These are phyloP conservation scores for Suillus luteus DNA, from an alignment of 768 basidiomycete genomes.

Conservation along the genomic window DNA sequence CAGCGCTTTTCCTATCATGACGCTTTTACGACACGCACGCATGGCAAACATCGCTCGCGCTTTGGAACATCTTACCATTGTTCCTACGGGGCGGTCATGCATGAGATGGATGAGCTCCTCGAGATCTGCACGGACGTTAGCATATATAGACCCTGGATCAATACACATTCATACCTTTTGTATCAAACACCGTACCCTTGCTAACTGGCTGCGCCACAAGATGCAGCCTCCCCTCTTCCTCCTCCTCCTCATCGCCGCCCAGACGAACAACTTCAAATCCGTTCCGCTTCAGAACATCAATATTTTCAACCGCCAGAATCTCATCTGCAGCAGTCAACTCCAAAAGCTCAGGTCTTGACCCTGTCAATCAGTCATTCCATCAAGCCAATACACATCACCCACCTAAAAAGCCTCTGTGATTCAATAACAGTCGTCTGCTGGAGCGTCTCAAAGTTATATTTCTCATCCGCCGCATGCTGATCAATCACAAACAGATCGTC, in stretches of 20 bases:
- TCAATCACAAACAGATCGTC: slow-evolving; percentile 98
- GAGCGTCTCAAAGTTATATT: slow-evolving; percentile 95
- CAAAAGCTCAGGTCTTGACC: slow-evolving; percentile 59
- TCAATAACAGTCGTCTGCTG: slow-evolving; percentile 89
- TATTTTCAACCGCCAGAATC: slow-evolving; percentile 81
- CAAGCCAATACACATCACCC: neutral
- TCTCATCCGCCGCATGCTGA: slow-evolving; percentile 97
- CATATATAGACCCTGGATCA: neutral
- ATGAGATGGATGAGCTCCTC: slow-evolving; percentile 91
- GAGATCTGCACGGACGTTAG: slow-evolving; percentile 57
- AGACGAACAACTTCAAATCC: slow-evolving; percentile 82
- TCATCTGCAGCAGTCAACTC: slow-evolving; percentile 91
- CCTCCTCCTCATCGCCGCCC: slow-evolving; percentile 42
- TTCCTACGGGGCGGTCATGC: slow-evolving; percentile 71
- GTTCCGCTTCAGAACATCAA: slow-evolving; percentile 80
- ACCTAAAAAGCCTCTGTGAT: slow-evolving; percentile 85
- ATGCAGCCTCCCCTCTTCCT: slow-evolving; percentile 49
- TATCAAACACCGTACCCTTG: slow-evolving; percentile 87
- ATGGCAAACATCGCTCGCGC: slow-evolving; percentile 95
- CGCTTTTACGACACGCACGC: slow-evolving; percentile 93
- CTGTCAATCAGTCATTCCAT: slow-evolving; percentile 5
- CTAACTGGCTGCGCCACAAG: slow-evolving; percentile 87
- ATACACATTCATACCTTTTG: slow-evolving; percentile 60
- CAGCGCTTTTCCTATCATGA: slow-evolving; percentile 92
- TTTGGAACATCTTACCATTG: slow-evolving; percentile 91